Evolutionary conservation across 2,329 filamentous ascomycete species (phyloP), one percentile per base, ranked within the genome.

Genomic region (Clarireedia sp.): DNA sequence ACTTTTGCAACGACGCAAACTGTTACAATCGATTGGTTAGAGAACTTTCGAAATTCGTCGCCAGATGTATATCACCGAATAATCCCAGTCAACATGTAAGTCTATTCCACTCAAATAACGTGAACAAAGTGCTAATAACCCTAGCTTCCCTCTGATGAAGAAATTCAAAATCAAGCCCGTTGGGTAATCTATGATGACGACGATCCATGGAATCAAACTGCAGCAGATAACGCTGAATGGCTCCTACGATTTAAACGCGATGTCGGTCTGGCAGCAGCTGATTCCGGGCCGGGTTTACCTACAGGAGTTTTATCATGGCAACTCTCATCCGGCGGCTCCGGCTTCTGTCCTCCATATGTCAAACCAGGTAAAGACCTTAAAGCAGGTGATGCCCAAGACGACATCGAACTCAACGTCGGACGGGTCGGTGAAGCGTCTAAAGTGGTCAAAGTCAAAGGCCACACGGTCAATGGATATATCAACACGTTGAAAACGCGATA

Each of bases 171-270:
- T 59, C 82, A 85, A 64, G 80, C 81, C 2, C 75, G 81, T 17
- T 84, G 80, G 78, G 75, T 84, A 37, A 69, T 83, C 0, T 85
- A 82, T 56, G 80, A 84, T 54, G 80, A 82, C 75, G 81, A 84
- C 55, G 81, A 84, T 62, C 79, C 79, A 2, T 83, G 80, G 78
- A 84, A 85, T 65, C 78, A 82, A 61, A 85, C 81, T 0, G 78
- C 79, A 0, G 81, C 81, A 29, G 82, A 85, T 63, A 84, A 85
- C 60, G 74, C 73, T 0, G 81, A 85, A 67, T 85, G 82, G 82
- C 73, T 85, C 12, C 73, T 76, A 55, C 75, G 81, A 45, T 84
- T 85, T 71, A 85, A 85, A 67, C 75, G 79, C 10, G 75, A 80
- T 48, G 73, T 71, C 0, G 79, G 79, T 17, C 76, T 85, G 29